Conservation (phyloP, 257 asterid species). For the Vinca minor region DNA sequence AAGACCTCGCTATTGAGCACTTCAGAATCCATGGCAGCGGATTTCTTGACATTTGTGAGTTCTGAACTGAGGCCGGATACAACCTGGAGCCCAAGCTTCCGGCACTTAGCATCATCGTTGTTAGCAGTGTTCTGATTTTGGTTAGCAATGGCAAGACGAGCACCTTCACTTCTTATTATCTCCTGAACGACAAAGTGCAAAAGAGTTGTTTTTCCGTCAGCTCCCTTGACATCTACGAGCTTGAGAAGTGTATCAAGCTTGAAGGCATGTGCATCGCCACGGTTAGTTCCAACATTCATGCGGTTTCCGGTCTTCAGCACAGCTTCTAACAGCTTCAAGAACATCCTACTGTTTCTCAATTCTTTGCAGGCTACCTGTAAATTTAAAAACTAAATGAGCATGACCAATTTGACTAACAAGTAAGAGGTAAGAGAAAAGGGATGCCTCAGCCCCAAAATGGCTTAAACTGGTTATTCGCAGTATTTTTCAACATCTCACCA, state of each 20-base stretch:
- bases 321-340: slow-evolving; percentile 94
- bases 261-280: slow-evolving; percentile 96
- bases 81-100: slow-evolving; percentile 77
- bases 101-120: slow-evolving; percentile 53
- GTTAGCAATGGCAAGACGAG: slow-evolving; percentile 44
- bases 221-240: slow-evolving; percentile 84
- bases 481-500: no score
- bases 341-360: slow-evolving; percentile 71
- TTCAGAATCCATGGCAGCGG: slow-evolving; percentile 94
- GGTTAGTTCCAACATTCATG: slow-evolving; percentile 93
- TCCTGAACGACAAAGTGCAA: slow-evolving; percentile 94
- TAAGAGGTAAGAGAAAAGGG: no score
- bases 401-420: background rate
- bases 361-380: slow-evolving; percentile 88
- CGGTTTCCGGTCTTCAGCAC: slow-evolving; percentile 91
- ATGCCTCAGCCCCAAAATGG: background rate
- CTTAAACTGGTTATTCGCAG: background rate
- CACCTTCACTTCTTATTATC: slow-evolving; percentile 74
- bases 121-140: slow-evolving; percentile 30
- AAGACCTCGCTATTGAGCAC: slow-evolving; percentile 61
- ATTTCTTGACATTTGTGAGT: slow-evolving; percentile 75
- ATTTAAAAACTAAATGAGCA: slow-evolving; percentile 8
- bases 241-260: slow-evolving; percentile 95
- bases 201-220: slow-evolving; percentile 95
- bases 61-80: slow-evolving; percentile 67